phyloP scores from a whole-genome alignment of 805 yeast genomes.

The Grigorovia jiainica region DNA sequence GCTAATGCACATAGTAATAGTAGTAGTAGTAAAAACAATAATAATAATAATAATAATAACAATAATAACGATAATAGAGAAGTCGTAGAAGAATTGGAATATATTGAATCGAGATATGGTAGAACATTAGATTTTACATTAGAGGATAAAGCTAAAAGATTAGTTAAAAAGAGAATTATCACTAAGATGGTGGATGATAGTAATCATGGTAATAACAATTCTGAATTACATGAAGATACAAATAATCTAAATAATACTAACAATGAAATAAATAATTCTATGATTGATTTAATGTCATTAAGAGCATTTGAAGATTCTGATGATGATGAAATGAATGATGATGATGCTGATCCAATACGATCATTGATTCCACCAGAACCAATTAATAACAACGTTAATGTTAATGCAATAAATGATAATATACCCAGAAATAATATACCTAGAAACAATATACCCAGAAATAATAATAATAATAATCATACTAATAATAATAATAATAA shows the following conservation, averaged over 20 bases:
- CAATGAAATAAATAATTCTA: constrained; percentile 2
- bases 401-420: background rate
- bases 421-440: no score
- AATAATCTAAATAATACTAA: background rate
- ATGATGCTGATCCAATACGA: constrained; percentile 1
- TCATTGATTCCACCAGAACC: constrained; percentile 26
- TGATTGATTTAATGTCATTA: background rate
- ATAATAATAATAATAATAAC: background rate
- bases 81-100: constrained; percentile 32
- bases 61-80: constrained; percentile 7
- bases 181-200: constrained; percentile 42
- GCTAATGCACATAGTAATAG: constrained; percentile 6
- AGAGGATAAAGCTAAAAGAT: constrained; percentile 64
- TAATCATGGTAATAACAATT: no score
- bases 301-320: background rate
- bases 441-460: background rate
- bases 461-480: background rate
- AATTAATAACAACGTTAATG: constrained; percentile 9
- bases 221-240: constrained; percentile 4
- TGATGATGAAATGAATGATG: background rate
- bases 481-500: background rate
- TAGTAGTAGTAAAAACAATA: background rate
- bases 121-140: constrained; percentile 66
- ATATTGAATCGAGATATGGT: constrained; percentile 85
- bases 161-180: constrained; percentile 67